phyloP scores from a whole-genome alignment of 345 rosid genomes.

The Euphorbia lathyris region DNA sequence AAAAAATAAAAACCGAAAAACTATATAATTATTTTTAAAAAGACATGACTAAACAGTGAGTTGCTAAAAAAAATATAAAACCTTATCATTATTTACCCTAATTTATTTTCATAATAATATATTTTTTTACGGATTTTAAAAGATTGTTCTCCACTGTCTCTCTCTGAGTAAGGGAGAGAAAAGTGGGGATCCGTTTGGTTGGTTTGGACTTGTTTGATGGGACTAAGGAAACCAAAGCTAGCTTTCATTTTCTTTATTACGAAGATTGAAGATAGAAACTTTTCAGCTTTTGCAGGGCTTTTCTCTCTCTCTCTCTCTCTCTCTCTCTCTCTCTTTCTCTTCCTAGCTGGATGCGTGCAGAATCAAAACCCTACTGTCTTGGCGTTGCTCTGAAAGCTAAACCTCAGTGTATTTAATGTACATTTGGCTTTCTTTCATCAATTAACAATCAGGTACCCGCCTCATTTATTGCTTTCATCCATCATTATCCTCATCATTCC shows the following conservation, averaged over 20 bases:
- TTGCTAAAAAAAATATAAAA: too few species aligned
- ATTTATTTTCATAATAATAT: too few species aligned
- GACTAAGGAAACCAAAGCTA: neutral
- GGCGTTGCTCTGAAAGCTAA: neutral
- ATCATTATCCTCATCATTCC: neutral
- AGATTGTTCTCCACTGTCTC: too few species aligned
- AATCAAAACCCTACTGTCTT: neutral
- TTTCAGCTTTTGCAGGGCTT: neutral
- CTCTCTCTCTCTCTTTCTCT: neutral
- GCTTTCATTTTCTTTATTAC: neutral
- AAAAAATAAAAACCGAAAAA: too few species aligned
- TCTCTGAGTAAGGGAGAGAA: neutral
- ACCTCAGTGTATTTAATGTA: neutral
- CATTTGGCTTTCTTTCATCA: neutral
- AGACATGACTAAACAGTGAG: too few species aligned
- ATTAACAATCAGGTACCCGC: neutral
- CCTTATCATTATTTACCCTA: too few species aligned
- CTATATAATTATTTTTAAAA: too few species aligned
- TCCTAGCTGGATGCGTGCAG: too few species aligned
- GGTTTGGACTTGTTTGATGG: neutral
- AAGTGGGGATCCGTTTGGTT: constrained; percentile 9
- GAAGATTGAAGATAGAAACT: neutral
- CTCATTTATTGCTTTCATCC: neutral
- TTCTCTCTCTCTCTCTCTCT: too few species aligned
- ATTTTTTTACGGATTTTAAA: too few species aligned